A percentile compares a stretch with the other conserved stretches of the same genome.
Evolutionary conservation across 768 basidiomycete species (phyloP).

Genomic region (Russula sp.): DNA sequence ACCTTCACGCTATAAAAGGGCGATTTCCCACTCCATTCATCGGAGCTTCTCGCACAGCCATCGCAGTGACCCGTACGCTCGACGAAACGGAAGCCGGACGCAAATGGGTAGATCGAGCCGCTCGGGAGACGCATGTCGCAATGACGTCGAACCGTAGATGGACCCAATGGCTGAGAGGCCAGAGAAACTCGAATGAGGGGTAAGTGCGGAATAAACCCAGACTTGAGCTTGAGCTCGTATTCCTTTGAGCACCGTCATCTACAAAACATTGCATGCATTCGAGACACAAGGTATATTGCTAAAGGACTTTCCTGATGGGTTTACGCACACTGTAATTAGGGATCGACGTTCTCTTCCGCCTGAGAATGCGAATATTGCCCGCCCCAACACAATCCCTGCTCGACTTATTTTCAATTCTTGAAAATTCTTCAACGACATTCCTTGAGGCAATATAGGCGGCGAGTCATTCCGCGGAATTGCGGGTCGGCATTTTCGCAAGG

Average conservation of each 20-base stretch:
- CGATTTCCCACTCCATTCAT: background rate
- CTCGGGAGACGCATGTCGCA: slow-evolving; percentile 1
- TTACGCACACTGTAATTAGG: background rate
- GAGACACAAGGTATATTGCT: background rate
- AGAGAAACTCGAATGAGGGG: slow-evolving; percentile 5
- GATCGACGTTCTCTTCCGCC: background rate
- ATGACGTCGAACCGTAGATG: slow-evolving; percentile 19
- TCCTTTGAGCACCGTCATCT: background rate
- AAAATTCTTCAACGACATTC: background rate
- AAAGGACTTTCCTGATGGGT: background rate
- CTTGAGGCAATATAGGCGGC: background rate
- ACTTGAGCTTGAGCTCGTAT: background rate
- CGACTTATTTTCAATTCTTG: background rate
- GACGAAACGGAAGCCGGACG: background rate
- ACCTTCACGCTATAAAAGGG: background rate
- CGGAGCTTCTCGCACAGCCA: background rate
- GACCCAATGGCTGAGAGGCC: slow-evolving; percentile 2
- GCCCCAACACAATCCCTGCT: background rate
- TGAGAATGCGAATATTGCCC: no score
- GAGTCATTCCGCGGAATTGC: background rate
- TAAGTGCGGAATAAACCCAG: background rate
- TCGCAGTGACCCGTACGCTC: slow-evolving; percentile 2
- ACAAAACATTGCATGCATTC: background rate
- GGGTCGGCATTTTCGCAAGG: background rate
- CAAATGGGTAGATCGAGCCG: slow-evolving; percentile 7